Base-by-base conservation (phyloP, 1,284 basidiomycete genomes). In the Ustilago tritici region DNA sequence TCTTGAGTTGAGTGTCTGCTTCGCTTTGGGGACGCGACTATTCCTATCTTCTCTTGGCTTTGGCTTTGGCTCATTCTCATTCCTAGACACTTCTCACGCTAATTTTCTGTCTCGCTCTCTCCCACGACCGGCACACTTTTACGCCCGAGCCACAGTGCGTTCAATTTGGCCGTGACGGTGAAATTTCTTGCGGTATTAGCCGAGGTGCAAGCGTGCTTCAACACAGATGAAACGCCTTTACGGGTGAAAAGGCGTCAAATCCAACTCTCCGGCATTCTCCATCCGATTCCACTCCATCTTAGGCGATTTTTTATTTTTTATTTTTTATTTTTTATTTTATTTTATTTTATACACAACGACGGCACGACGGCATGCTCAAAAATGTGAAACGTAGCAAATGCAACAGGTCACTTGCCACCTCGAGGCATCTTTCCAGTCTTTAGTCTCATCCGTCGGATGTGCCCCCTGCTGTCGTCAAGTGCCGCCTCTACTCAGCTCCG, bases 51-150 rank as follows among this genome's bases (percentile, higher is more conserved):
- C 17, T 53, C 19, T 4, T 19, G 17, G 7, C 34, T 49, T 9
- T 55, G 17, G 56, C 40, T 34, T 28, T 41, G 5, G 54, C 9
- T 19, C 32, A n/a, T 31, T 38, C 35, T 40, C 54, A 56, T 63
- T 56, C 46, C 32, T 17, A 55, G 61, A 50, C 46, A 63, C 53
- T 63, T 63, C 61, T 63, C 61, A 63, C 61, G 61, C 61, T 63
- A 56, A 8, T 5, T 23, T 12, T 32, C 2, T 19, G 12, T 53
- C 12, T 34, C 12, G 31, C 38, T 28, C 8, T 34, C 17, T 35
- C 52, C 28, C 32, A 54, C 15, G 52, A 54, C 49, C n/a, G 49
- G 49, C 23, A 23, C 49, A 50, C 14, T 28, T 40, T 31, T 4
- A 19, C 17, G 43, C 43, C 43, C 7, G 36, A 38, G 43, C 43